Conservation (phyloP, 2,329 filamentous ascomycete species). For the Colletotrichum graminicola region DNA sequence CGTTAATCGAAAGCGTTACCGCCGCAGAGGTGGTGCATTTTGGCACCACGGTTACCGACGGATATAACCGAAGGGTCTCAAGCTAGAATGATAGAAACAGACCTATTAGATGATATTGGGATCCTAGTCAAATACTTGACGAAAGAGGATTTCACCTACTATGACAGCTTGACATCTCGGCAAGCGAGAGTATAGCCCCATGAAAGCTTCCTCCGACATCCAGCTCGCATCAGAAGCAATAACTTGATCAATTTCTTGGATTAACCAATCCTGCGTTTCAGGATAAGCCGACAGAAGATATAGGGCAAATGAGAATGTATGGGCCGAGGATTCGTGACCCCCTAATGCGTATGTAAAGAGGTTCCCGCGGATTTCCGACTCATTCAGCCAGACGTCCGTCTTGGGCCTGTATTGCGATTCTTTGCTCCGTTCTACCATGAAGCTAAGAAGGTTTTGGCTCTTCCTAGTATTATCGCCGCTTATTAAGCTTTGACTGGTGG, state of each 20-base stretch:
- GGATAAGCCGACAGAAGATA: not conserved
- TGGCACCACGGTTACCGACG: conserved; percentile 9
- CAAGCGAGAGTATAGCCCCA: not conserved
- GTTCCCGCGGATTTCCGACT: conserved; percentile 1
- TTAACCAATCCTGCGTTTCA: not conserved
- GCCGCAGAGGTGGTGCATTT: not conserved
- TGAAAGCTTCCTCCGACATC: not conserved
- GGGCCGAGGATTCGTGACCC: conserved; percentile 7
- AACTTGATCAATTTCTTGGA: conserved; percentile 3
- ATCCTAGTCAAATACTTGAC: too few species aligned
- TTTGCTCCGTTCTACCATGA: not conserved
- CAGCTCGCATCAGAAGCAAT: not conserved
- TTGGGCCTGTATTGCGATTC: not conserved
- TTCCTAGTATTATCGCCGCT: not conserved
- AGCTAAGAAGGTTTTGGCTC: not conserved
- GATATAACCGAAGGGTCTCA: conserved; percentile 4
- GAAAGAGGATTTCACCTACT: not conserved
- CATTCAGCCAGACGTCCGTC: not conserved
- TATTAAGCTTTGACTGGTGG: not conserved
- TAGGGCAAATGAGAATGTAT: not conserved
- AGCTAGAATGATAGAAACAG: not conserved
- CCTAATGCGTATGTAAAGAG: conserved; percentile 10
- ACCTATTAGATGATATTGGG: not conserved
- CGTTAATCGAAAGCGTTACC: not conserved
- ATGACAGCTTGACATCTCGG: conserved; percentile 2